Percentiles rank a stretch among this genome's conserved stretches.
Conservation (phyloP, 2,329 filamentous ascomycete species). For the Pyricularia grisea region DNA sequence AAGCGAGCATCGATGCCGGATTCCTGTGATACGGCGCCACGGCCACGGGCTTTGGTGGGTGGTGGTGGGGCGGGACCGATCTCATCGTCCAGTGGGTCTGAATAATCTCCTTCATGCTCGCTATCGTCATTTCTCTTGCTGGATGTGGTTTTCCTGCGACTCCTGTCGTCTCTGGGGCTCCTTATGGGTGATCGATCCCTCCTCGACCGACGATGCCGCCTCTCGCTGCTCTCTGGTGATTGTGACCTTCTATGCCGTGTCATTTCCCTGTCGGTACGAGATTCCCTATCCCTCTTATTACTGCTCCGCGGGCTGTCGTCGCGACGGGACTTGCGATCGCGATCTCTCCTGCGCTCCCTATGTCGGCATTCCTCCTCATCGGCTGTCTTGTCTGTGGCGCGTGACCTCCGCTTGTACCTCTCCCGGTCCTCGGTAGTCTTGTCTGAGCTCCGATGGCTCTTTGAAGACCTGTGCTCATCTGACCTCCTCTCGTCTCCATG, state of each 20-base stretch:
- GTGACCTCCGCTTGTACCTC: background rate
- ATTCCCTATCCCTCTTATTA: background rate
- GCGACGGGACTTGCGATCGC: slow-evolving; percentile 6
- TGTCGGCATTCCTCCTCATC: background rate
- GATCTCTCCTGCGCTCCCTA: slow-evolving; percentile 5
- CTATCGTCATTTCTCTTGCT: slow-evolving; percentile 10
- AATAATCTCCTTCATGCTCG: slow-evolving; percentile 27
- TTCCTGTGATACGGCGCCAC: slow-evolving; percentile 52
- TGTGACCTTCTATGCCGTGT: slow-evolving; percentile 13
- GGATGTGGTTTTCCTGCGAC: slow-evolving; percentile 7
- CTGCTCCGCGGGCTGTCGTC: background rate
- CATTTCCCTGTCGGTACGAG: background rate
- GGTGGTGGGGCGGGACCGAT: slow-evolving; percentile 64
- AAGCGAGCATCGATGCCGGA: slow-evolving; percentile 77
- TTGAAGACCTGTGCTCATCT: background rate
- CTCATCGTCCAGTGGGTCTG: slow-evolving; percentile 66
- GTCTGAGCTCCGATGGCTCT: background rate
- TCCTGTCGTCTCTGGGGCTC: slow-evolving; percentile 7
- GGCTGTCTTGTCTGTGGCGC: background rate
- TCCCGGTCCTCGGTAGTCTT: background rate
- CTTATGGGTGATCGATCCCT: slow-evolving; percentile 7
- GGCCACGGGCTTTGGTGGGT: slow-evolving; percentile 48
- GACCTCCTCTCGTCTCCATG: background rate
- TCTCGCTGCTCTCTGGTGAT: slow-evolving; percentile 8
- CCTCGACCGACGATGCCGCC: slow-evolving; percentile 10